Base-by-base conservation (phyloP, 805 yeast genomes). In the Komagataella kurtzmanii region DNA sequence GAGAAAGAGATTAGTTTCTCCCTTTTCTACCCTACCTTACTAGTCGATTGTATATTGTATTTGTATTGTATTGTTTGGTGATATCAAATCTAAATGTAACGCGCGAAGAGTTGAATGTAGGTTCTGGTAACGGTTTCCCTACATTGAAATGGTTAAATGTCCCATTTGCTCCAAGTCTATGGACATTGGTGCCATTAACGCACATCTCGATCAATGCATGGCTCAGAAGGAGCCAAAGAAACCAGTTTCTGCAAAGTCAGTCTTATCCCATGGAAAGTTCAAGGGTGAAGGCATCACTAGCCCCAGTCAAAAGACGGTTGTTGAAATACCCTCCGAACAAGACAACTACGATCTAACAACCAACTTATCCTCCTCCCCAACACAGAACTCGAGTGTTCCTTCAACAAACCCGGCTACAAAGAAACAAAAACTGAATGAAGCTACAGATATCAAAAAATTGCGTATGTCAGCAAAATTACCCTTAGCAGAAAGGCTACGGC, bases 401-500 rank as follows among this genome's bases (percentile, higher is more conserved):
- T 12, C 14, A 10, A 45, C 36, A 5, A 12, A 24, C 2, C 17
- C 12, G 17, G 36, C 23, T 14, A 17, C 44, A 19, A 17, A 51
- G 49, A 46, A 52, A n/a, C 17, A 24, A 3, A 6, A 52, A 54
- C n/a, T 46, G 52, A 7, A 17, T 53, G 55, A 49, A 47, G 49
- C 50, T 57, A 52, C 24, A 58, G 59, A 61, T 50, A 17, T 59
- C 7, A 50, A 56, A 17, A 48, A 55, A 30, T 49, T 63, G 45
- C 54, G 49, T 48, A 56, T 57, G 17, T 60, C 59, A 50, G 49
- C 62, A 1, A 56, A 61, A 46, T 52, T 61, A 18, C 87, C 97
- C 1, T 66, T 90, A 18, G 84, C 95, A 2, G 96, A 88, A 61
- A 72, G 80, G 50, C 72, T 88, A n/a, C 72, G 98, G n/a, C 99